Evolutionary conservation across 352 stramenopile genomes (phyloP), one percentile per base, ranked within the genome.

Genomic region (Globisporangium echinulatum): DNA sequence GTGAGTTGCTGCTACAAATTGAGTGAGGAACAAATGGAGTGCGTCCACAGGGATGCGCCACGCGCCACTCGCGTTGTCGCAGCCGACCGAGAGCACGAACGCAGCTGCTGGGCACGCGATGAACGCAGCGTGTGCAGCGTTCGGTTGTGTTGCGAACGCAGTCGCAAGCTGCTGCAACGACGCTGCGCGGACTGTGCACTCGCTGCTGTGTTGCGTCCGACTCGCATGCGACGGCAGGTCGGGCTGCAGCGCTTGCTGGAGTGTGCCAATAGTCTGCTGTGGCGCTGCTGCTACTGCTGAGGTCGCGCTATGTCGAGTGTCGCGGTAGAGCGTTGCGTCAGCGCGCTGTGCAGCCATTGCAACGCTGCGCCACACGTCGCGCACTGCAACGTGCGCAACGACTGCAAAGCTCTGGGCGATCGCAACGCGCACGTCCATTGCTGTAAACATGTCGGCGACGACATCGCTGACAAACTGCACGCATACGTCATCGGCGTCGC

Each of bases 401-500:
- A 47, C n/a, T 15, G 53, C 19, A 54, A 85, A 71, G 4, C 69
- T 54, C 0, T 47, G 42, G 19, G 54, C 48, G 56, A 72, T 85
- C 43, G 81, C 64, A 4, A 67, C 50, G 7, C 57, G 56, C 19
- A 78, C 67, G 46, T 73, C 67, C 71, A 83, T 79, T 46, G 81
- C 67, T 33, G 70, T 36, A 14, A 85, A 85, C 38, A 85, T 72
- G n/a, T 67, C 69, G 19, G 67, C 56, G 11, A 81, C 40, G 6
- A 77, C 48, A 37, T 79, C 75, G 8, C 68, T 52, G 13, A 79
- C 5, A 5, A 81, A 40, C 44, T 64, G 69, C 11, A 70, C 60
- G 15, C 63, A 70, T 1, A 66, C 60, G 5, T 79, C 69, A 51
- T 85, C 75, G 0, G 73, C 67, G 17, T 79, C 71, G 7, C 61